These are phyloP conservation scores for Saccharomyces hybrid DNA, from an alignment of 1,139 yeast genomes.

Conservation along the genomic window DNA sequence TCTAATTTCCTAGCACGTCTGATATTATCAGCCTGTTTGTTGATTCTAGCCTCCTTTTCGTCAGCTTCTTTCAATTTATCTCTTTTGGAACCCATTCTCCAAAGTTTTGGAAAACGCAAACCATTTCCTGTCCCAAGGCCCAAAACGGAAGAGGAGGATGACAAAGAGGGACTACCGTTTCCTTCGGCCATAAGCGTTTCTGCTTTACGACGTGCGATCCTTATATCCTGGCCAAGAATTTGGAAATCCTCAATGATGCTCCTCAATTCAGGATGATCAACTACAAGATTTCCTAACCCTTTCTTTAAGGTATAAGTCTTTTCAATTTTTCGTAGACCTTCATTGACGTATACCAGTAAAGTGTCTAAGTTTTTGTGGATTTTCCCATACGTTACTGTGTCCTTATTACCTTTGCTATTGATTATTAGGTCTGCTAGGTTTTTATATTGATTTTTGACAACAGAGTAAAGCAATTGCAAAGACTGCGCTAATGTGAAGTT, in stretches of 20 bases:
- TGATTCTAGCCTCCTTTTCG: conserved; percentile 5
- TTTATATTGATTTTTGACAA: conserved; percentile 21
- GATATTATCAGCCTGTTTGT: conserved; percentile 18
- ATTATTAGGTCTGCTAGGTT: conserved; percentile 14
- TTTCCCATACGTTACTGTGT: conserved; percentile 12
- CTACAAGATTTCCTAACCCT: conserved; percentile 7
- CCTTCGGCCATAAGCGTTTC: conserved; percentile 1
- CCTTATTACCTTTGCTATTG: conserved; percentile 5
- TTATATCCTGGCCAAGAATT: conserved; percentile 25
- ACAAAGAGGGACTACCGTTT: not conserved
- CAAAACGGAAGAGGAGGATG: not conserved
- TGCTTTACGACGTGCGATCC: conserved; percentile 14
- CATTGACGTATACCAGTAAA: conserved; percentile 18
- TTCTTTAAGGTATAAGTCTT: conserved; percentile 14
- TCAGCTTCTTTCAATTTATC: conserved; percentile 14
- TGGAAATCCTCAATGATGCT: conserved; percentile 21
- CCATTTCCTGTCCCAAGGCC: conserved; percentile 5
- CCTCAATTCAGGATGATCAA: conserved; percentile 11
- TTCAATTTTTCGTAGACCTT: conserved; percentile 22
- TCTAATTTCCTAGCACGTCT: conserved; percentile 13
- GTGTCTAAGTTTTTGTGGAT: conserved; percentile 14
- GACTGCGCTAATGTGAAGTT: conserved; percentile 26
- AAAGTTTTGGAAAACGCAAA: conserved; percentile 8
- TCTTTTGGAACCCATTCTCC: conserved; percentile 6
- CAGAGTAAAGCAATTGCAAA: conserved; percentile 23